Evolutionary conservation across 2,329 filamentous ascomycete species (phyloP).

Genomic region (Claviceps africana): DNA sequence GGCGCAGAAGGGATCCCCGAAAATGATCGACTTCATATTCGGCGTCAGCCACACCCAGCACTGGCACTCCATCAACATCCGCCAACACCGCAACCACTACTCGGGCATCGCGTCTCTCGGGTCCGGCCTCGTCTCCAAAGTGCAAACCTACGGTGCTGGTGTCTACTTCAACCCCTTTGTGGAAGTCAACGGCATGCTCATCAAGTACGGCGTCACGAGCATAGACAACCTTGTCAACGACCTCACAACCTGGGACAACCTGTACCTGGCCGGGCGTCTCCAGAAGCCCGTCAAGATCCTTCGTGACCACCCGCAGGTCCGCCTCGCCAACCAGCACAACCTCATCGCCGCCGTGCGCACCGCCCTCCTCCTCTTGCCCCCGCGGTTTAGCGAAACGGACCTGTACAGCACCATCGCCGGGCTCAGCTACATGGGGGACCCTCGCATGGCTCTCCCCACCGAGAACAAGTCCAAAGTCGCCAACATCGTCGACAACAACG

Average conservation of each 20-base stretch:
- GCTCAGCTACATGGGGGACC: slow-evolving; percentile 88
- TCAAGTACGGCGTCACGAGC: slow-evolving; percentile 97
- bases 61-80: slow-evolving; percentile 89
- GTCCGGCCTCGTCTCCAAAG: slow-evolving; percentile 67
- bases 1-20: slow-evolving; percentile 74
- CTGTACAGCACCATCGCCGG: slow-evolving; percentile 85
- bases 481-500: slow-evolving; percentile 88
- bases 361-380: slow-evolving; percentile 72
- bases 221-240: slow-evolving; percentile 79
- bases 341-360: slow-evolving; percentile 82
- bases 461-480: slow-evolving; percentile 86
- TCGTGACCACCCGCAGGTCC: slow-evolving; percentile 80
- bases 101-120: slow-evolving; percentile 72
- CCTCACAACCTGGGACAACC: slow-evolving; percentile 78
- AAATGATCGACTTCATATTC: slow-evolving; percentile 98
- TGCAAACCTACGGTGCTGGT: slow-evolving; percentile 88
- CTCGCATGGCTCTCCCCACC: slow-evolving; percentile 81
- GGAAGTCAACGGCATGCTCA: slow-evolving; percentile 83
- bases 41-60: slow-evolving; percentile 89
- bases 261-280: slow-evolving; percentile 90
- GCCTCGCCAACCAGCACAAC: slow-evolving; percentile 91
- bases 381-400: slow-evolving; percentile 71
- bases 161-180: slow-evolving; percentile 97
- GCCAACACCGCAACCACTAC: slow-evolving; percentile 83
- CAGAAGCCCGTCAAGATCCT: slow-evolving; percentile 98